Conservation (phyloP, 306 rosid species). For the Astragalus glycyphyllos region DNA sequence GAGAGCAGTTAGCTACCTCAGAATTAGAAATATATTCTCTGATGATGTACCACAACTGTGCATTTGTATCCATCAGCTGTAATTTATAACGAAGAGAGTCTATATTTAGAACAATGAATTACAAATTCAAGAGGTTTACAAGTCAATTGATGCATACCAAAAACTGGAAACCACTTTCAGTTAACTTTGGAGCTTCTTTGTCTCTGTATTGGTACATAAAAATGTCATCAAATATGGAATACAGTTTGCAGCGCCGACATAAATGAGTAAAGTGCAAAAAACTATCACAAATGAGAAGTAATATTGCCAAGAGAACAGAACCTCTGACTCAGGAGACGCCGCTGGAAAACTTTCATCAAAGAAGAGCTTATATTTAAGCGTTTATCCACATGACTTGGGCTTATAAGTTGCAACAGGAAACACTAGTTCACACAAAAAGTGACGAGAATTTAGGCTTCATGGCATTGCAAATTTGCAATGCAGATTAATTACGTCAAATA, state of each 20-base stretch:
- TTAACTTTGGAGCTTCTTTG: conserved; percentile 82
- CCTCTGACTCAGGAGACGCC: conserved; percentile 90
- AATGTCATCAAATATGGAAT: conserved; percentile 38
- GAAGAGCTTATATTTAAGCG: conserved; percentile 79
- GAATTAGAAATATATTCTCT: conserved; percentile 95
- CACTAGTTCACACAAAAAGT: conserved; percentile 67
- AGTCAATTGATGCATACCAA: conserved; percentile 72
- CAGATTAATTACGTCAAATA: conserved; percentile 26
- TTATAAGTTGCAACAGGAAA: conserved; percentile 94
- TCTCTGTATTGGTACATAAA: conserved; percentile 61
- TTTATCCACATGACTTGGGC: conserved; percentile 77
- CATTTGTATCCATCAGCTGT: conserved; percentile 97
- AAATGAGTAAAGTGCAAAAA: conserved; percentile 1
- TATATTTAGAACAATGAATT: conserved; percentile 44
- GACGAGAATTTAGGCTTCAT: conserved; percentile 44
- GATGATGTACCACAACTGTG: conserved; percentile 97
- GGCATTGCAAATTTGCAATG: not conserved
- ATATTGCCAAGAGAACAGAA: conserved; percentile 40
- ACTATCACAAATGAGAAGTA: conserved; percentile 35
- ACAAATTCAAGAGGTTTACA: conserved; percentile 44
- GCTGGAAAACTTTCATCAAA: conserved; percentile 92
- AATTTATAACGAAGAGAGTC: conserved; percentile 47
- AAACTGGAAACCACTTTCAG: conserved; percentile 97
- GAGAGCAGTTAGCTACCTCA: conserved; percentile 61
- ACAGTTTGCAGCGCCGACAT: conserved; percentile 19